Base-by-base conservation (phyloP, 768 basidiomycete species). In the Calocybe cyanea region DNA sequence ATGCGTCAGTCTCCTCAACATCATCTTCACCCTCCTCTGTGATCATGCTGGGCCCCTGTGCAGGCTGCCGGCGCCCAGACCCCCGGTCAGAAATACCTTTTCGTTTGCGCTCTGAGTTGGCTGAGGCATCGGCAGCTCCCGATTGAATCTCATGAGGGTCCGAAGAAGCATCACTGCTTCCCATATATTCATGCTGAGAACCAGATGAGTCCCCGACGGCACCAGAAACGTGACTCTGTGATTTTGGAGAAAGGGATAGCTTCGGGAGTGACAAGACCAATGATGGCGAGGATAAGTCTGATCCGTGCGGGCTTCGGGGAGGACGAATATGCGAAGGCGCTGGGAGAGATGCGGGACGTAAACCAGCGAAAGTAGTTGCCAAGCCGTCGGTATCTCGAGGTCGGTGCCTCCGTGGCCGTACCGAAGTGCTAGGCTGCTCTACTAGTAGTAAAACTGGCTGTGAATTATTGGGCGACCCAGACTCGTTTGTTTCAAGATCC, bases 331-430 rank as follows among this genome's bases (percentile, higher is more conserved):
- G 61, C n/a, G 85, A 83, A 21, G 82, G 81, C 11, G 66, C 66
- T 1, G 87, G 87, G n/a, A 88, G 71, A 11, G 87, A 87, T 3
- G 75, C 62, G 1, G 86, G 86, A 23, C 86, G 76, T 25, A 89
- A 64, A 14, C 72, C 65, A 13, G 77, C 73, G 38, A 87, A 68
- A 1, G 81, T 77, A n/a, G 70, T 71, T 1, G 81, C 76, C 34
- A 85, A 58, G 15, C 72, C 72, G 3, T 69, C 63, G 19, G 57
- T 58, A 38, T 56, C 67, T 28, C 59, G 66, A 30, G 67, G 53
- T 28, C 66, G 65, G 28, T 47, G 42, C 41, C 53, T 64, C 38
- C 67, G 62, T 9, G 56, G 51, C 9, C 70, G 62, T 15, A 65
- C 65, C 38, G 59, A 53, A 36, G 60, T 56, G 11, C 56, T 37